phyloP scores from a whole-genome alignment of 768 basidiomycete genomes.

The Phaffia tasmanica region DNA sequence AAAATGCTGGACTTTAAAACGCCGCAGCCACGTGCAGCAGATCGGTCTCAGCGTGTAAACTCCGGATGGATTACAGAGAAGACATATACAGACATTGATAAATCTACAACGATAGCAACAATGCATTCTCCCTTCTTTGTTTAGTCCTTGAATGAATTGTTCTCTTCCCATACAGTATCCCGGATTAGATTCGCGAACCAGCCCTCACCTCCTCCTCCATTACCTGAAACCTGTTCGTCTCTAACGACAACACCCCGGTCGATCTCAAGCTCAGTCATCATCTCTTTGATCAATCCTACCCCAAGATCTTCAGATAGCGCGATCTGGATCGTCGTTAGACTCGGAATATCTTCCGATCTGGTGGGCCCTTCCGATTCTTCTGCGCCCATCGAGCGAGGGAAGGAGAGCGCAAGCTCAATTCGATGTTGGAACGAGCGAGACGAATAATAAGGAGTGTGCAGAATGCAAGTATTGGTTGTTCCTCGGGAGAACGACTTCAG shows the following conservation, averaged over 20 bases:
- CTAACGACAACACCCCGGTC: slow-evolving; percentile 57
- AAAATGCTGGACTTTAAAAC: too few species aligned
- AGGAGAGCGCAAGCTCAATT: slow-evolving; percentile 46
- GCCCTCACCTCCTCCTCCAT: slow-evolving; percentile 49
- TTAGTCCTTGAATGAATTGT: slow-evolving; percentile 4
- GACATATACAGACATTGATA: too few species aligned
- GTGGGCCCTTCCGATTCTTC: too few species aligned
- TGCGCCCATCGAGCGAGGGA: too few species aligned
- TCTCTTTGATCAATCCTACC: slow-evolving; percentile 61
- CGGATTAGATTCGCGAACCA: slow-evolving; percentile 42
- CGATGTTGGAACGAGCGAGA: slow-evolving; percentile 58
- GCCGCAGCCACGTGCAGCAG: too few species aligned
- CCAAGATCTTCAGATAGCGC: slow-evolving; percentile 60
- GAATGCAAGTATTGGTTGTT: slow-evolving; percentile 54
- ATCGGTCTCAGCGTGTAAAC: too few species aligned
- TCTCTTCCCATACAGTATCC: slow-evolving; percentile 22
- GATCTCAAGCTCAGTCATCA: slow-evolving; percentile 61
- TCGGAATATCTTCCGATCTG: too few species aligned
- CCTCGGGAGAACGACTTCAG: slow-evolving; percentile 41
- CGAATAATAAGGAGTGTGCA: slow-evolving; percentile 71
- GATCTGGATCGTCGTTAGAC: slow-evolving; percentile 51
- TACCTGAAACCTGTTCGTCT: slow-evolving; percentile 51
- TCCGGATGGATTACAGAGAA: too few species aligned
- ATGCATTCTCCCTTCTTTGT: not conserved
- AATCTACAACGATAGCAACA: too few species aligned